These are phyloP conservation scores for Brettanomyces custersianus DNA, from an alignment of 805 yeast species.

Conservation along the genomic window DNA sequence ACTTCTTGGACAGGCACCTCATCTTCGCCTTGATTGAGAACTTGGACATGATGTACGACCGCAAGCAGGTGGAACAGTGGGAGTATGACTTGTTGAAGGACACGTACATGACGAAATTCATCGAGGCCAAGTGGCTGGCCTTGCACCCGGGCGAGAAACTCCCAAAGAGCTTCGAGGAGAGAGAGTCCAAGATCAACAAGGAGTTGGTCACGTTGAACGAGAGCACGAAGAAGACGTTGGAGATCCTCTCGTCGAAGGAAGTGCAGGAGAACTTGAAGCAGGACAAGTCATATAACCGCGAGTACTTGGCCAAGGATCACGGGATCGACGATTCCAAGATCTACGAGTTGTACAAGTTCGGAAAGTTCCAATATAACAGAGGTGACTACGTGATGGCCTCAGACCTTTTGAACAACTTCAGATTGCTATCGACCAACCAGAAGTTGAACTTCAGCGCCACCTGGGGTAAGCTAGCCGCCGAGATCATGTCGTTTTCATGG, in stretches of 20 bases:
- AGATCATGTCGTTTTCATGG: slow-evolving; percentile 46
- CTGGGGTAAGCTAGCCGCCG: slow-evolving; percentile 63
- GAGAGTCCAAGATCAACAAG: slow-evolving; percentile 31
- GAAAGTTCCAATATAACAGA: slow-evolving; percentile 53
- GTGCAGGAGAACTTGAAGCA: slow-evolving; percentile 44
- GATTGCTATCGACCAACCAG: slow-evolving; percentile 43
- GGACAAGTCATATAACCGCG: slow-evolving; percentile 46
- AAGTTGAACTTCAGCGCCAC: slow-evolving; percentile 46
- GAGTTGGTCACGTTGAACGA: slow-evolving; percentile 29
- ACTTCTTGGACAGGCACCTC: slow-evolving; percentile 56
- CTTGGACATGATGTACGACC: slow-evolving; percentile 21
- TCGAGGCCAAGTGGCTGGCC: slow-evolving; percentile 34
- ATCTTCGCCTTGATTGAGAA: slow-evolving; percentile 29
- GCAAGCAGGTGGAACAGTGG: slow-evolving; percentile 34
- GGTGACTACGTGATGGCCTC: slow-evolving; percentile 55
- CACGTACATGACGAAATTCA: slow-evolving; percentile 45
- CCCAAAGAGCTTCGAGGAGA: slow-evolving; percentile 33
- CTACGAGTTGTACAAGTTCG: slow-evolving; percentile 45
- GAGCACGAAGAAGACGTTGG: slow-evolving; percentile 36
- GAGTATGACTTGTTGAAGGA: slow-evolving; percentile 48
- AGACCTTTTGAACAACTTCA: slow-evolving; percentile 48
- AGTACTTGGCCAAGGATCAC: slow-evolving; percentile 34
- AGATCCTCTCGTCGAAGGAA: slow-evolving; percentile 37
- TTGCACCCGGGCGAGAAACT: slow-evolving; percentile 30
- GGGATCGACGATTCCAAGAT: slow-evolving; percentile 40